Base-by-base conservation (phyloP, 805 yeast species). In the Debaryomyces castellii region DNA sequence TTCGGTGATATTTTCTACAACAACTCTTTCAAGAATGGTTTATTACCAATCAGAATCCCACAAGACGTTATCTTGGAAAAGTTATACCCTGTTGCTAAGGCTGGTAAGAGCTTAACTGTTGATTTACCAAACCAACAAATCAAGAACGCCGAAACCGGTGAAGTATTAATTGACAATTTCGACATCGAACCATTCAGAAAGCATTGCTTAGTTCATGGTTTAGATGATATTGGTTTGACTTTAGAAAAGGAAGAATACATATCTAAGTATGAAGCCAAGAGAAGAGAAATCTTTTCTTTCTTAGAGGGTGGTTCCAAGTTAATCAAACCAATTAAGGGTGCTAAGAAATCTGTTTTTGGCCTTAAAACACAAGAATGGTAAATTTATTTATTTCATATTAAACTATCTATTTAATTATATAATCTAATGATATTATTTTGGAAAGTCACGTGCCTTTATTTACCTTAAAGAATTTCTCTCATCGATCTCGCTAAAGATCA, bases 1-100 rank as follows among this genome's bases (percentile, higher is more conserved):
- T 94, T 92, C 58, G 99, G 98, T 67, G 99, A 94, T 71, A 94
- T 94, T 59, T 94, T 94, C 78, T 91, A 89, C 82, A 94, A 88
- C 76, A 94, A 94, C 77, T 91, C 97, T 44, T 88, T 88, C 77
- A 94, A 94, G 76, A 94, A 94, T 70, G 97, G 97, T 39, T 77
- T 94, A 66, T 74, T 94, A 53, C 98, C 98, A 48, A 89, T 94
- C 60, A 83, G 97, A 72, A 62, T 94, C n/a, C 86, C 90, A 21
- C 90, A 85, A 59, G 87, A 85, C 14, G 76, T 80, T 9, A 94
- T 94, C 53, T 57, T 71, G 35, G 77, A 73, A 47, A 89, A 87
- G 69, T 76, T 94, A 44, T 76, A 83, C 52, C 97, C 97, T 44
- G 65, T 88, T 43, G 97, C 97, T 18, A 74, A 77, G 45, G 81